Conservation (phyloP, 352 stramenopile genomes). For the Aphanomyces stellatus region DNA sequence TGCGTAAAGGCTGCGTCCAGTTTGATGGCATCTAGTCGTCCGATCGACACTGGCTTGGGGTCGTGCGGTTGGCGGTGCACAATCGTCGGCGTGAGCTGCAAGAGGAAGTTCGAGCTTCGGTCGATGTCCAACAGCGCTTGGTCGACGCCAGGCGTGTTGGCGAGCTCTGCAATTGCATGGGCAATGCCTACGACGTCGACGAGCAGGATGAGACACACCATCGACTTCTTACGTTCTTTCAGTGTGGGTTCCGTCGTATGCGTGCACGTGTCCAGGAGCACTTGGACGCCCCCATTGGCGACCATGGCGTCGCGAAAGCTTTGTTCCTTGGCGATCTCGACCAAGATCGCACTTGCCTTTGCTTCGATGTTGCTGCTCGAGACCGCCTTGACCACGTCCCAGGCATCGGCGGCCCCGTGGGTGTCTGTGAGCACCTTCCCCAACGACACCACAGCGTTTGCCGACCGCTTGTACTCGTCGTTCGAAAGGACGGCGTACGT, state of each 20-base stretch:
- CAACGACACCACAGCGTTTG: conserved; percentile 7
- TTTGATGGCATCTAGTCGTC: not conserved
- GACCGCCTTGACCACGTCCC: not conserved
- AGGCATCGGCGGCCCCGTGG: not conserved
- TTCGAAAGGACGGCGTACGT: not conserved
- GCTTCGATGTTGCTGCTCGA: not conserved
- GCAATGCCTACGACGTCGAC: conserved; percentile 12
- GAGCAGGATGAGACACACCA: not conserved
- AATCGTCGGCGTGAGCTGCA: not conserved
- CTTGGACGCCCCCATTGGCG: not conserved
- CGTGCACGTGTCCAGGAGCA: conserved; percentile 4
- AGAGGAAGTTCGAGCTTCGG: conserved; percentile 3
- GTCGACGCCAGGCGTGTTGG: conserved; percentile 4
- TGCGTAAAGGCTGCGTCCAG: conserved; percentile 2
- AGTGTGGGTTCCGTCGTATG: not conserved
- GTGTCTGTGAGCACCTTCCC: conserved; percentile 5
- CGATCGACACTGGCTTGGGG: not conserved
- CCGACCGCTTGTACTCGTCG: not conserved
- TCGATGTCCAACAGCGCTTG: conserved; percentile 5
- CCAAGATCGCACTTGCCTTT: conserved; percentile 5
- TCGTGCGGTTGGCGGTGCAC: not conserved
- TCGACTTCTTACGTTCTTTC: not conserved
- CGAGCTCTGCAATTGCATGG: conserved; percentile 11
- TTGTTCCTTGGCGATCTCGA: conserved; percentile 9
- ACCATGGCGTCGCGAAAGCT: conserved; percentile 13